Evolutionary conservation across 129 eudicot genomes (phyloP).

Genomic region (Scalesia atractyloides): DNA sequence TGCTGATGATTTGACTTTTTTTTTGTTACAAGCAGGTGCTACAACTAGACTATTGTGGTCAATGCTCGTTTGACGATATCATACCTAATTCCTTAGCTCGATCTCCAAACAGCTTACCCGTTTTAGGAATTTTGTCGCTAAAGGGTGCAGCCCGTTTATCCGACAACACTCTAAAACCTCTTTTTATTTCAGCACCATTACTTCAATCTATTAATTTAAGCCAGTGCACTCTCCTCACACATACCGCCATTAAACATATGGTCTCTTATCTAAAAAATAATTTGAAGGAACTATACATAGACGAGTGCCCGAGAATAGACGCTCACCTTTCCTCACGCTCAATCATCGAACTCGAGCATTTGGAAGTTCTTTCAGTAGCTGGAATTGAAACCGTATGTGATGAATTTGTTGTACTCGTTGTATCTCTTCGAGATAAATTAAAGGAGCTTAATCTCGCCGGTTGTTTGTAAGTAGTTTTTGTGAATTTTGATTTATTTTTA

Average conservation of each 20-base stretch:
- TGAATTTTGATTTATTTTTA: background rate
- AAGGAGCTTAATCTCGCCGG: conserved; percentile 55
- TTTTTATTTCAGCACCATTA: conserved; percentile 49
- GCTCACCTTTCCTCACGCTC: conserved; percentile 36
- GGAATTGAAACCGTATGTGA: conserved; percentile 43
- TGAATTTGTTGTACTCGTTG: conserved; percentile 27
- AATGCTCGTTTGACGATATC: conserved; percentile 41
- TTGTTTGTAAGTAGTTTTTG: conserved; percentile 48
- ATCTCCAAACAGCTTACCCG: conserved; percentile 38
- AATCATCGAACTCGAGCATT: conserved; percentile 35
- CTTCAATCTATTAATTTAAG: conserved; percentile 57
- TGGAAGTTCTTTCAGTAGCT: conserved; percentile 69
- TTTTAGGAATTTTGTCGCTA: conserved; percentile 50
- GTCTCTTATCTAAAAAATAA: conserved; percentile 39
- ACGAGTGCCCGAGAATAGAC: conserved; percentile 45
- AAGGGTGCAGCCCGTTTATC: conserved; percentile 67
- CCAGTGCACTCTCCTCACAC: conserved; percentile 53
- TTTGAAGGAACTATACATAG: conserved; percentile 57
- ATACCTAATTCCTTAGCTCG: conserved; percentile 23
- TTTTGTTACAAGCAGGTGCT: conserved; percentile 50
- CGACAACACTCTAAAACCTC: conserved; percentile 39
- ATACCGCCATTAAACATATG: conserved; percentile 29
- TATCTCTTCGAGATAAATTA: conserved; percentile 35
- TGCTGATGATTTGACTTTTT: conserved; percentile 4
- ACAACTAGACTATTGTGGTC: conserved; percentile 64